These are phyloP conservation scores for Vachellia pachyceras DNA, from an alignment of 306 rosid species.

Conservation along the genomic window DNA sequence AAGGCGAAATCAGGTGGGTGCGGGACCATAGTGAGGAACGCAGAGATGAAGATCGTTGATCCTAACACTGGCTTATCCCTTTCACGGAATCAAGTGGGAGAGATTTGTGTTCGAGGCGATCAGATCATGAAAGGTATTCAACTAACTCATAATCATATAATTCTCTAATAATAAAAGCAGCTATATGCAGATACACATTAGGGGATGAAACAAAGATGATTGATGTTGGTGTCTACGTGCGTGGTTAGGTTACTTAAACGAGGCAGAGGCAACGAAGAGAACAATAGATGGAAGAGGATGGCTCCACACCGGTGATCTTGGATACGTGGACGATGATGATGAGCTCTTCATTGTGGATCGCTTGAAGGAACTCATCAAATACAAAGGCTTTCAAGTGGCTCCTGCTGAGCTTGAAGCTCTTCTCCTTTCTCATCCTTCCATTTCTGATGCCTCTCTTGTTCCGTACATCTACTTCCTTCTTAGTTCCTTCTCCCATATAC, in stretches of 20 bases:
- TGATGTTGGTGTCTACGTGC: no score
- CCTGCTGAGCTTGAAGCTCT: constrained; percentile 80
- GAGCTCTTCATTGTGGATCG: constrained; percentile 72
- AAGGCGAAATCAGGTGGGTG: constrained; percentile 74
- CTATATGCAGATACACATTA: no score
- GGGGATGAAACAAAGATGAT: no score
- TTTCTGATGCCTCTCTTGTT: constrained; percentile 70
- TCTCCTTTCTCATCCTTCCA: constrained; percentile 53
- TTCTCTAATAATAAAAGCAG: no score
- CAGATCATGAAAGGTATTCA: constrained; percentile 93
- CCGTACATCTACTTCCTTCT: constrained; percentile 35
- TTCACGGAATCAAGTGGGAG: constrained; percentile 70
- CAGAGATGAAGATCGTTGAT: constrained; percentile 75
- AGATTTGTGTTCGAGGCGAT: constrained; percentile 76
- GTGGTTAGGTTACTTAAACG: no score
- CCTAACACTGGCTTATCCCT: constrained; percentile 47
- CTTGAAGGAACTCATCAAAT: constrained; percentile 68
- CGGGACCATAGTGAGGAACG: constrained; percentile 72
- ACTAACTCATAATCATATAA: no score
- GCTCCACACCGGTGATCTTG: constrained; percentile 73
- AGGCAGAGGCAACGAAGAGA: constrained; percentile 57
- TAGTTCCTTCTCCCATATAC: background rate
- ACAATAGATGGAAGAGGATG: constrained; percentile 63
- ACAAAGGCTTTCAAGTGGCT: constrained; percentile 78
- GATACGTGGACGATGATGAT: constrained; percentile 60